phyloP scores from a whole-genome alignment of 768 basidiomycete species.

The Calocybe cyanea region DNA sequence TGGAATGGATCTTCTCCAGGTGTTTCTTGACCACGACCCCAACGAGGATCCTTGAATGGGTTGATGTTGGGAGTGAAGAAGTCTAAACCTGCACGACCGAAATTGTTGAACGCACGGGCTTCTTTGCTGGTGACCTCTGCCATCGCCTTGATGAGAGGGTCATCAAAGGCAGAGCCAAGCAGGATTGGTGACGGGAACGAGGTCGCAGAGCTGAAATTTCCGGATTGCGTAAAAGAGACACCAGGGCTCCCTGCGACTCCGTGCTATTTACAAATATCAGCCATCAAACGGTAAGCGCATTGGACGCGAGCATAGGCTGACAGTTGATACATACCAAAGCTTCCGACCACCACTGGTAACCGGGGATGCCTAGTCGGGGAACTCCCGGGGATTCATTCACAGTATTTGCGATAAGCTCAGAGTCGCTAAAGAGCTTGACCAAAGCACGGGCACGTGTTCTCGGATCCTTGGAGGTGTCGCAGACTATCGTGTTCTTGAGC shows the following conservation, averaged over 20 bases:
- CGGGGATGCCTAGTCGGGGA: slow-evolving; percentile 48
- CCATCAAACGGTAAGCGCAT: no score
- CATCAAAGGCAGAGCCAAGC: slow-evolving; percentile 54
- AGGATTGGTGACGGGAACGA: slow-evolving; percentile 57
- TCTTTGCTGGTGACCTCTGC: slow-evolving; percentile 53
- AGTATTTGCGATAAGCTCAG: slow-evolving; percentile 49
- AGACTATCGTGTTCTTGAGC: slow-evolving; percentile 42
- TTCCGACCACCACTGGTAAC: slow-evolving; percentile 63
- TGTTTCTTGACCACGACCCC: slow-evolving; percentile 61
- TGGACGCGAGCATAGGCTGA: no score
- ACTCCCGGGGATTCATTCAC: slow-evolving; percentile 48
- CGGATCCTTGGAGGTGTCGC: slow-evolving; percentile 41
- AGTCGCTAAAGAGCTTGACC: slow-evolving; percentile 44
- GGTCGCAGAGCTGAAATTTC: slow-evolving; percentile 53
- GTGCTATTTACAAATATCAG: slow-evolving; percentile 37
- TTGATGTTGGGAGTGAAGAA: slow-evolving; percentile 58
- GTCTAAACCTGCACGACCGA: slow-evolving; percentile 47
- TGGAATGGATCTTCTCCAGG: slow-evolving; percentile 60
- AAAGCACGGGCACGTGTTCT: slow-evolving; percentile 45
- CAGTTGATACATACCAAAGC: slow-evolving; percentile 39
- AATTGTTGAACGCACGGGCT: slow-evolving; percentile 56
- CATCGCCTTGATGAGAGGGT: slow-evolving; percentile 43
- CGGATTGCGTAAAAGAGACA: slow-evolving; percentile 43
- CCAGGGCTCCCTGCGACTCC: slow-evolving; percentile 53
- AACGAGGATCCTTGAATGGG: slow-evolving; percentile 60